These are phyloP conservation scores for Gnomoniopsis smithogilvyi DNA, from an alignment of 2,329 filamentous ascomycete genomes.

Conservation along the genomic window DNA sequence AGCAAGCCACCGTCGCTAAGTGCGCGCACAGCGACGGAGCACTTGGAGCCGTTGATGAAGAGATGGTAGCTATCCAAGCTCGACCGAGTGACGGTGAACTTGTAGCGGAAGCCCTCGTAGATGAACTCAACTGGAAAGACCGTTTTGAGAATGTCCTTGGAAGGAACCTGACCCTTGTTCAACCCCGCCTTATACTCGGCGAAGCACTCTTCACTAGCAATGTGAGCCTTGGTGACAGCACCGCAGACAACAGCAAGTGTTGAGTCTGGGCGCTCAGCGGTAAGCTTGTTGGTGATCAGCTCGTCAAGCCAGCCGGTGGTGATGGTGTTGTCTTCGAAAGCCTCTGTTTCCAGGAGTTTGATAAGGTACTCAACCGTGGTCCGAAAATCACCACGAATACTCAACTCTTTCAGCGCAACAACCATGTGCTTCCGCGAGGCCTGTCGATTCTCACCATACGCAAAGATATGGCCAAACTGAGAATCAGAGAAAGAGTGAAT, in stretches of 20 bases:
- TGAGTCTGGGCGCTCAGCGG: slow-evolving; percentile 89
- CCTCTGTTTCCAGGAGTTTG: slow-evolving; percentile 96
- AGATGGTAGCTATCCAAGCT: slow-evolving; percentile 93
- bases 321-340: slow-evolving; percentile 98
- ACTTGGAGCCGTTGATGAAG: slow-evolving; percentile 98
- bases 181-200: slow-evolving; percentile 82
- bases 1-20: slow-evolving; percentile 92
- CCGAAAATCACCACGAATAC: slow-evolving; percentile 98
- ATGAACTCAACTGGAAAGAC: slow-evolving; percentile 98
- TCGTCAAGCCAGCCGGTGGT: slow-evolving; percentile 98
- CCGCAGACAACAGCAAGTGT: slow-evolving; percentile 94
- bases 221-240: slow-evolving; percentile 90
- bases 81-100: slow-evolving; percentile 94
- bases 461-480: slow-evolving; percentile 99
- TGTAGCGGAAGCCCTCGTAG: slow-evolving; percentile 94
- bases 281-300: slow-evolving; percentile 96
- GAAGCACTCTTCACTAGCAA: slow-evolving; percentile 87
- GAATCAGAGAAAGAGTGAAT: slow-evolving; percentile 99
- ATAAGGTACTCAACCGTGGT: slow-evolving; percentile 99
- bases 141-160: slow-evolving; percentile 95
- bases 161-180: slow-evolving; percentile 95
- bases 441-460: slow-evolving; percentile 94
- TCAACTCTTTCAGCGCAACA: slow-evolving; percentile 95
- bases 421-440: slow-evolving; percentile 99
- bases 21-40: slow-evolving; percentile 85